Conservation (phyloP, 345 rosid genomes). For the Pseudoturritis turrita region DNA sequence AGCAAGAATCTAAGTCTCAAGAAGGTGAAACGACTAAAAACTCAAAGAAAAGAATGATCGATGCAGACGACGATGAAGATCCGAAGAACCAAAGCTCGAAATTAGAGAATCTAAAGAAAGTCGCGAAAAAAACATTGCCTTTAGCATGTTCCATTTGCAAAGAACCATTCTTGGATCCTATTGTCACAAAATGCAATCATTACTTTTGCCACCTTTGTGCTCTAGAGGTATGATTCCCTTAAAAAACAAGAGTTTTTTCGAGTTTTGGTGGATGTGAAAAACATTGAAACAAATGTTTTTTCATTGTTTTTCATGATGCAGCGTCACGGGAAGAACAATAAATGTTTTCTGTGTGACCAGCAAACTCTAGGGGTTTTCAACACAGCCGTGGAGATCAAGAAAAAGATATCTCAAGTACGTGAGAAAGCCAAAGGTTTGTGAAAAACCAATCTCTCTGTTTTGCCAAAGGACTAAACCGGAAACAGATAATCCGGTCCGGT, state of each 20-base stretch:
- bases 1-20: conserved; percentile 19
- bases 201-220: conserved; percentile 76
- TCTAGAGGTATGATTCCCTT: conserved; percentile 43
- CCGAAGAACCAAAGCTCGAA: conserved; percentile 19
- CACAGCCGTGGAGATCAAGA: conserved; percentile 57
- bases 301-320: conserved; percentile 22
- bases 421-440: conserved; percentile 2
- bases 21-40: conserved; percentile 39
- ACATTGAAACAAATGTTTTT: too few relatives aligned
- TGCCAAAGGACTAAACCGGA: too few relatives aligned
- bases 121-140: conserved; percentile 31
- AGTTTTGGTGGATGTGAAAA: too few relatives aligned
- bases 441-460: too few relatives aligned
- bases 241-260: too few relatives aligned
- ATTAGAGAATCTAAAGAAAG: too few relatives aligned
- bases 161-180: conserved; percentile 60
- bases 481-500: too few relatives aligned
- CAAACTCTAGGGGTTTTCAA: conserved; percentile 67
- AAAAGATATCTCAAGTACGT: conserved; percentile 3
- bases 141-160: conserved; percentile 67
- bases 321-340: conserved; percentile 60
- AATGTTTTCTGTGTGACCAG: conserved; percentile 67
- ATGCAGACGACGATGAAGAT: conserved; percentile 37
- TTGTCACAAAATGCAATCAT: conserved; percentile 65
- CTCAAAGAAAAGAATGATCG: conserved; percentile 46